Evolutionary conservation across 2,329 filamentous ascomycete genomes (phyloP).

Genomic region (Neurospora crassa): DNA sequence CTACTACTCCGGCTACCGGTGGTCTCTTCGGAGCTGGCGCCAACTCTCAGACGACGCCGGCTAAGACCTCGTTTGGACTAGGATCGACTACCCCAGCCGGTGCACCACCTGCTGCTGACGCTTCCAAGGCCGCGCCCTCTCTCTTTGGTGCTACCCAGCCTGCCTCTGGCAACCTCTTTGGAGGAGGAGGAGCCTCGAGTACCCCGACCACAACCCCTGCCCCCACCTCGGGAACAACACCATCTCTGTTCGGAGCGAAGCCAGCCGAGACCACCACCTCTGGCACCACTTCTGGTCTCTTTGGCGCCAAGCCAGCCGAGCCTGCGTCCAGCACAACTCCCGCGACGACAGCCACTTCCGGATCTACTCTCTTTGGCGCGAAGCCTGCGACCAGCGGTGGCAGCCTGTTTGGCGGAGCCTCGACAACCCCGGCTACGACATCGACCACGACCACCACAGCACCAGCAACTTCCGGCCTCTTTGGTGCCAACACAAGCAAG

Average conservation of each 20-base stretch:
- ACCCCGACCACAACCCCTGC: neutral
- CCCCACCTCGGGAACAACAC: neutral
- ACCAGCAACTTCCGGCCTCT: neutral
- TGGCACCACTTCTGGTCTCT: conserved; percentile 20
- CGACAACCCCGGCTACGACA: conserved; percentile 5
- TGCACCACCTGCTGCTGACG: conserved; percentile 2
- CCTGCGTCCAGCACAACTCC: conserved; percentile 20
- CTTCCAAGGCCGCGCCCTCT: neutral
- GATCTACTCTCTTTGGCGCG: conserved; percentile 7
- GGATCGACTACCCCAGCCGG: conserved; percentile 10
- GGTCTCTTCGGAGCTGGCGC: neutral
- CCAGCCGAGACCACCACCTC: conserved; percentile 8
- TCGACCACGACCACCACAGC: conserved; percentile 4
- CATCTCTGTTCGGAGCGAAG: conserved; percentile 1
- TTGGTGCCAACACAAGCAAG: conserved; percentile 4
- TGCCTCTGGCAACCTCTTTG: neutral
- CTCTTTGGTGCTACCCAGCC: conserved; percentile 1
- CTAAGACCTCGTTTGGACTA: conserved; percentile 13
- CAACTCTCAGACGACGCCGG: conserved; percentile 6
- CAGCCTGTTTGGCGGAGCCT: conserved; percentile 7
- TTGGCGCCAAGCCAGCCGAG: conserved; percentile 31
- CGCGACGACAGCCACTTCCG: conserved; percentile 11
- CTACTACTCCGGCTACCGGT: conserved; percentile 7
- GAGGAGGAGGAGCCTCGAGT: neutral
- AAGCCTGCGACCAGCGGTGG: neutral